Evolutionary conservation across 805 yeast species (phyloP), one percentile per base, ranked within the genome.

Genomic region (Lipomyces starkeyi): DNA sequence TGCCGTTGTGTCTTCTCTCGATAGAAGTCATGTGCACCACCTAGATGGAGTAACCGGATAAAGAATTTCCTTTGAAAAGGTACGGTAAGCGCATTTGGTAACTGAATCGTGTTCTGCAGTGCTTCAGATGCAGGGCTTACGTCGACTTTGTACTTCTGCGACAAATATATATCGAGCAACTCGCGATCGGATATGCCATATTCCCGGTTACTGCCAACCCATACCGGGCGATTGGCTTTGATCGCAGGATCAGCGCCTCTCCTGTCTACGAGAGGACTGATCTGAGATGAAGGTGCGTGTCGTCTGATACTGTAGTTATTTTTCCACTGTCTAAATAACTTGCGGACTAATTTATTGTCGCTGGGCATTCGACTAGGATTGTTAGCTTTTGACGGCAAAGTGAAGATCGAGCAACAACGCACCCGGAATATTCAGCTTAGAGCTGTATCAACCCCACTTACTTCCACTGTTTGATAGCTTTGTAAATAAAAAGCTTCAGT

Each of bases 171-270:
- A 29, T 68, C 67, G n/a, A 68, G 64, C 59, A 68, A 32, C 43
- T 68, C 71, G 13, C 57, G n/a, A 43, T 68, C 69, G 14, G 64
- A 54, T 25, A 68, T 68, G 11, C 71, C 71, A 56, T 68, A 68
- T 59, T 68, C 71, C 13, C 29, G 27, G 49, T 68, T 61, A 27
- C 64, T 68, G 32, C 65, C 61, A 27, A 22, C 3, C 71, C 71
- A 68, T 43, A 43, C 49, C 49, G 49, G 49, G 14, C 49, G 49
- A n/a, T 43, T 43, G 49, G 20, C 7, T 7, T 43, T 43, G 49
- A 11, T 43, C 49, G 49, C 49, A 43, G 22, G 49, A 6, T 43
- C 9, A 43, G 49, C 49, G 22, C 49, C 49, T n/a, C 22, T 43
- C 22, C 49, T 43, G 22, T 43, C 49, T n/a, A 43, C 20, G 9